Base-by-base conservation (phyloP, 164 flowering plant species). In the Chloranthus sessilifolius region DNA sequence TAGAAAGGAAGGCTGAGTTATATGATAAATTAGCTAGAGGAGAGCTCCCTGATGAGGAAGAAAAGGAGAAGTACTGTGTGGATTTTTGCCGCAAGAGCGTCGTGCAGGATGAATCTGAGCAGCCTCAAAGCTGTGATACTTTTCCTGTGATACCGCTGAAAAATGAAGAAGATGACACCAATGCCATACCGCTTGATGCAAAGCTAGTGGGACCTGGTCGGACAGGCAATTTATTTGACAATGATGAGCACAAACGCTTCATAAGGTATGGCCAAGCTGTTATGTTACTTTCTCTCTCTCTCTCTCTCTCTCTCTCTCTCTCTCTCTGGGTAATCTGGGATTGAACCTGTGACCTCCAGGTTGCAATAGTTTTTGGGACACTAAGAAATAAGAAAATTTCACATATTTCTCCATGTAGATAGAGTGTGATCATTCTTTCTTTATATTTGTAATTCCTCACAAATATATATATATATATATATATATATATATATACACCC, bases 21-120 rank as follows among this genome's bases (percentile, higher is more conserved):
- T 92, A 92, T 69, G 82, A 92, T 12, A 92, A 85, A 67, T 71
- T 88, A 28, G 76, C 62, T 6, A 80, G 71, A 31, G 98, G 96
- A 35, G 95, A 92, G 57, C 69, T 92, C 10, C 71, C 96, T 1
- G 98, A 88, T 56, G 98, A 86, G 69, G 98, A 92, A 71, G 98
- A 83, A 9, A 49, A 75, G 24, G 98, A 92, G 74, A 92, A 80
- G 61, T 92, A 88, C 58, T 92, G 94, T 74, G 98, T 92, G 36
- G 98, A 88, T 57, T 92, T 92, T 63, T 86, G 83, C 60, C 56
- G 70, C 21, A 92, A 92, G 78, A 74, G 77, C 52, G 27, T 74
- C 3, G 71, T 43, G 49, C 66, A 69, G 31, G 83, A 76, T 27
- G 85, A 64, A 25, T 14, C 72, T 22, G 74, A 61, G 39, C 65